phyloP scores from a whole-genome alignment of 1,284 basidiomycete genomes.

The Heterobasidion irregulare region DNA sequence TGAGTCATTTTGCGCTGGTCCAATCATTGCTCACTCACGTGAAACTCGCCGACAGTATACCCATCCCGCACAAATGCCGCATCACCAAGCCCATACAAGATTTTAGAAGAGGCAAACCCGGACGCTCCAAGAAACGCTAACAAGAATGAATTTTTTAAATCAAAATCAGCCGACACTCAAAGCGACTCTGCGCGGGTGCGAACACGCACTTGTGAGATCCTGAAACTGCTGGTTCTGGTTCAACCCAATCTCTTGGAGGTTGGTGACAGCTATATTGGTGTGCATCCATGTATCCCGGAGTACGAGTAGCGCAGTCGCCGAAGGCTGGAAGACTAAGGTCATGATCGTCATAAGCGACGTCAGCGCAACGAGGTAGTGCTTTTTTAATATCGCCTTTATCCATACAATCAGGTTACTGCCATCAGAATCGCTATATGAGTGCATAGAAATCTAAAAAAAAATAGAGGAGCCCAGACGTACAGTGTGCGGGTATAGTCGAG shows the following conservation, averaged over 20 bases:
- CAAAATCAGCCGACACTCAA: too few species aligned
- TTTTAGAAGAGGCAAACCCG: conserved; percentile 40
- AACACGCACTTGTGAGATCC: conserved; percentile 35
- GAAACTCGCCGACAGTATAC: conserved; percentile 37
- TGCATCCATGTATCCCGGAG: conserved; percentile 34
- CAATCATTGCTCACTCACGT: conserved; percentile 29
- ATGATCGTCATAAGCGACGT: conserved; percentile 38
- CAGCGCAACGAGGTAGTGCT: conserved; percentile 38
- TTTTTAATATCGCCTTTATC: conserved; percentile 31
- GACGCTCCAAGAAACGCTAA: conserved; percentile 43
- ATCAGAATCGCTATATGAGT: too few species aligned
- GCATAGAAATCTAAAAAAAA: too few species aligned
- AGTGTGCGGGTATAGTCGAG: conserved; percentile 44
- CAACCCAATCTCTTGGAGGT: conserved; percentile 29
- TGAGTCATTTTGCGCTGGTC: too few species aligned
- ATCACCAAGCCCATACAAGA: conserved; percentile 33
- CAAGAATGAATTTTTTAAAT: too few species aligned
- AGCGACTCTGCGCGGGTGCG: not conserved
- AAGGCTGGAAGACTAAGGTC: conserved; percentile 37
- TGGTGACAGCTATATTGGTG: conserved; percentile 28
- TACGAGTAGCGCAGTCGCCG: conserved; percentile 38
- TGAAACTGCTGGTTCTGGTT: conserved; percentile 33
- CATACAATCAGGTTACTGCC: conserved; percentile 38
- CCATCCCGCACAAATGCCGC: conserved; percentile 34
- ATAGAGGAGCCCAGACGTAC: too few species aligned